Evolutionary conservation across 2,329 filamentous ascomycete species (phyloP).

Genomic region (Diplodia sapinea): DNA sequence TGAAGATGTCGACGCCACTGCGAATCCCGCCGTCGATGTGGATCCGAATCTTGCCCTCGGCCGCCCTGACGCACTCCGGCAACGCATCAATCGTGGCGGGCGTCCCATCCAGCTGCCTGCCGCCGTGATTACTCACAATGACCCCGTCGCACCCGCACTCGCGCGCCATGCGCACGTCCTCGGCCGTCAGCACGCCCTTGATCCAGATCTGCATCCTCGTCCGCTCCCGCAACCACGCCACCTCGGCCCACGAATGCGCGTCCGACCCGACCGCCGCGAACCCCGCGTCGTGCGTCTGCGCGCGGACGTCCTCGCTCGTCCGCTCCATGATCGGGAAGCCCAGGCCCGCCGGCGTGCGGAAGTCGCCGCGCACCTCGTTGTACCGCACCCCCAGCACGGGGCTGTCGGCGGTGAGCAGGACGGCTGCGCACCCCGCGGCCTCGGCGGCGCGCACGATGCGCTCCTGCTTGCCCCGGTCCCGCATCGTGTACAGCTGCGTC

Average conservation of each 20-base stretch:
- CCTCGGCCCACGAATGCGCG: conserved; percentile 37
- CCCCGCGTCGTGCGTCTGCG: conserved; percentile 39
- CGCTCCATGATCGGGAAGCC: conserved; percentile 39
- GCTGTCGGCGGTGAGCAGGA: conserved; percentile 8
- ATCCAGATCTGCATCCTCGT: conserved; percentile 45
- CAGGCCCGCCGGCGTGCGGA: conserved; percentile 34
- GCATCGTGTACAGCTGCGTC: conserved; percentile 54
- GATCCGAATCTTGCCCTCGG: conserved; percentile 55
- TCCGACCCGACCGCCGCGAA: conserved; percentile 39
- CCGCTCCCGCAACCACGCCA: conserved; percentile 30
- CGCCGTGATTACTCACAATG: conserved; percentile 48
- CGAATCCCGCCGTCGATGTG: conserved; percentile 68
- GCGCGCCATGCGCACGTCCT: conserved; percentile 57
- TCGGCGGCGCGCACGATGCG: not conserved
- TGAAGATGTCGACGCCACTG: conserved; percentile 69
- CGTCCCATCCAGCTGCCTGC: conserved; percentile 35
- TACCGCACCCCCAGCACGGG: conserved; percentile 6
- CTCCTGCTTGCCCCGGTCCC: conserved; percentile 55
- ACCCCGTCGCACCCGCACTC: conserved; percentile 55
- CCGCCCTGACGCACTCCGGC: conserved; percentile 62
- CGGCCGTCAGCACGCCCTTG: conserved; percentile 54
- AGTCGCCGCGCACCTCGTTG: conserved; percentile 17
- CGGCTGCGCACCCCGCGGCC: not conserved
- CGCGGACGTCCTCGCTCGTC: conserved; percentile 37
- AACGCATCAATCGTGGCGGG: conserved; percentile 39